phyloP scores from a whole-genome alignment of 108 stramenopile species.

The Nannochloropsis salina region DNA sequence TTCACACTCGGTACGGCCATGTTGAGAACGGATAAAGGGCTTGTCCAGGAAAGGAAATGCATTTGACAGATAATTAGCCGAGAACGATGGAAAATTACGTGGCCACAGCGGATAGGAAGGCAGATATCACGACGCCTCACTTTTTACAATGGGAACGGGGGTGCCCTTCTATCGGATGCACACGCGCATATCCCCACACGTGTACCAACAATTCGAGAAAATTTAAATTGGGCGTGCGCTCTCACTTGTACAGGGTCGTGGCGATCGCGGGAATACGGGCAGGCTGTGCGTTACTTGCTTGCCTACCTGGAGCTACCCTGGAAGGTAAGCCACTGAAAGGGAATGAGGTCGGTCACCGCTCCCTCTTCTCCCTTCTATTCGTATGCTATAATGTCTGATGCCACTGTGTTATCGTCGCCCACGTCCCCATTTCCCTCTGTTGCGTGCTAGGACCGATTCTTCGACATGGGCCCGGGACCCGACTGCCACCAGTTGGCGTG shows the following conservation, averaged over 20 bases:
- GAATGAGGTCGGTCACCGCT: background rate
- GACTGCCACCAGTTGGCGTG: background rate
- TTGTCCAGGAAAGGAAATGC: no score
- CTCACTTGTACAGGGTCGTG: background rate
- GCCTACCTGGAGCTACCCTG: background rate
- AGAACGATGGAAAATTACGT: no score
- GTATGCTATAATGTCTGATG: background rate
- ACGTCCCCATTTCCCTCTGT: background rate
- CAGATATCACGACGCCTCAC: no score
- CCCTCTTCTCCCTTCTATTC: background rate
- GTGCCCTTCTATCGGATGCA: no score
- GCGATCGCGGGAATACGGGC: background rate
- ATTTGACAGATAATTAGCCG: no score
- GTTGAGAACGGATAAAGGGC: background rate
- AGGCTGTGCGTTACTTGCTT: conserved; percentile 10
- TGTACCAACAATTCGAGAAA: no score
- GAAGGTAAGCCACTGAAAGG: background rate
- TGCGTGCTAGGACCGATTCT: background rate
- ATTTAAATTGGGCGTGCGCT: background rate
- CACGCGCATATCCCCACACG: no score
- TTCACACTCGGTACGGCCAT: background rate
- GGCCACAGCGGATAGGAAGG: no score
- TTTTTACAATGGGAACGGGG: no score
- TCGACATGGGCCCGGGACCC: background rate
- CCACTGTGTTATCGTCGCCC: background rate